These are phyloP conservation scores for Ascoidea asiatica DNA, from an alignment of 805 yeast genomes.

Conservation along the genomic window DNA sequence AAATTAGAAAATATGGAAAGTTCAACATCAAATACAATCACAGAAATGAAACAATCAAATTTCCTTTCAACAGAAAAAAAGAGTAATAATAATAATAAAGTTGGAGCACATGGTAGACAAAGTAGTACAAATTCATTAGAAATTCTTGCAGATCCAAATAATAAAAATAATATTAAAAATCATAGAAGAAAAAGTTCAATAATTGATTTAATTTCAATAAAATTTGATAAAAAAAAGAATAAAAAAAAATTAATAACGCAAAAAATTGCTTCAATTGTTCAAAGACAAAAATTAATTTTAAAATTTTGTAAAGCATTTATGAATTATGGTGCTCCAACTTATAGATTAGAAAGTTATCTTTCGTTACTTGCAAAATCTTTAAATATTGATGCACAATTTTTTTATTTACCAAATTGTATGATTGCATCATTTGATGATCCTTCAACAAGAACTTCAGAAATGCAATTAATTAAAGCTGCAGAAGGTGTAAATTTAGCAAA, in stretches of 20 bases:
- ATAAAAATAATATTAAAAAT: no score
- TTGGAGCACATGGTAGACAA: background rate
- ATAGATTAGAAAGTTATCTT: constrained; percentile 86
- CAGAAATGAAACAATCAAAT: background rate
- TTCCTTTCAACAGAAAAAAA: background rate
- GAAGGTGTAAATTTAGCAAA: constrained; percentile 84
- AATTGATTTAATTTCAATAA: no score
- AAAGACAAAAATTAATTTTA: constrained; percentile 75
- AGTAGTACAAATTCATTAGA: background rate
- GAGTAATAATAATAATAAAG: no score
- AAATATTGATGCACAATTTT: constrained; percentile 86
- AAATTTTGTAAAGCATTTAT: constrained; percentile 80
- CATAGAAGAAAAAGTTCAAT: background rate
- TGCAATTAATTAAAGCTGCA: constrained; percentile 72
- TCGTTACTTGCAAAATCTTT: constrained; percentile 82
- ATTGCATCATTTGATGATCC: constrained; percentile 87
- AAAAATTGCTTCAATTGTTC: constrained; percentile 79
- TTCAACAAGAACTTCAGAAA: constrained; percentile 88
- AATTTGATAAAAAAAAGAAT: no score
- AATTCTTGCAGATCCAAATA: background rate
- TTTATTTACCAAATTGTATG: constrained; percentile 94
- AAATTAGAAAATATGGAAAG: background rate
- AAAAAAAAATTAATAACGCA: no score
- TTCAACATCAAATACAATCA: background rate
- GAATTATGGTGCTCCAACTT: constrained; percentile 95